Percentiles rank a stretch among this genome's conserved stretches.
Conservation (phyloP, 2,329 filamentous ascomycete species). For the Aureobasidium musti region DNA sequence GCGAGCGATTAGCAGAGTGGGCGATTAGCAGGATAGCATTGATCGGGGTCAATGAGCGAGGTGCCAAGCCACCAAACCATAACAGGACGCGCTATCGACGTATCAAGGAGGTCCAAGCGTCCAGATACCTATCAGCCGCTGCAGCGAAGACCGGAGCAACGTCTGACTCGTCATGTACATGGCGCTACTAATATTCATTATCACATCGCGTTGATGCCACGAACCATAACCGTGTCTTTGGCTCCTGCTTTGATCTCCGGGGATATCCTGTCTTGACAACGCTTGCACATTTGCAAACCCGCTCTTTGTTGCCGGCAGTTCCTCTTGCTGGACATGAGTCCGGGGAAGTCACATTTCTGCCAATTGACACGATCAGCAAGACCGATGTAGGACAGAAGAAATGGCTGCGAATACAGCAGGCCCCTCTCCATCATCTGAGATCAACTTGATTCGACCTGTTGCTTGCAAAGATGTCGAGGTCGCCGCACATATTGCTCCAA, state of each 20-base stretch:
- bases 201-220: slow-evolving; percentile 7
- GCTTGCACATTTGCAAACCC: neutral
- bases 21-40: neutral
- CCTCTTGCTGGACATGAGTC: neutral
- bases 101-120: neutral
- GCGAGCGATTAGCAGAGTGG: neutral
- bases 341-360: slow-evolving; percentile 1
- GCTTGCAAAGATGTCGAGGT: slow-evolving; percentile 23
- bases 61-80: neutral
- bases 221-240: neutral
- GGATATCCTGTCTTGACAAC: neutral
- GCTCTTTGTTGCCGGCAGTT: neutral
- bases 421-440: neutral
- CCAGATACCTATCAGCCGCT: neutral
- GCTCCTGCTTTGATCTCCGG: neutral
- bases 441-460: neutral
- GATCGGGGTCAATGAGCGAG: slow-evolving; percentile 11
- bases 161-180: slow-evolving; percentile 5
- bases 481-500: slow-evolving; percentile 27
- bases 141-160: slow-evolving; percentile 1
- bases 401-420: slow-evolving; percentile 24
- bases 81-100: slow-evolving; percentile 1
- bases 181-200: slow-evolving; percentile 17
- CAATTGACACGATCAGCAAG: slow-evolving; percentile 2
- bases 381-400: slow-evolving; percentile 2